Evolutionary conservation across 345 rosid genomes (phyloP), one percentile per base, ranked within the genome.

Genomic region (Carallia pectinifolia): DNA sequence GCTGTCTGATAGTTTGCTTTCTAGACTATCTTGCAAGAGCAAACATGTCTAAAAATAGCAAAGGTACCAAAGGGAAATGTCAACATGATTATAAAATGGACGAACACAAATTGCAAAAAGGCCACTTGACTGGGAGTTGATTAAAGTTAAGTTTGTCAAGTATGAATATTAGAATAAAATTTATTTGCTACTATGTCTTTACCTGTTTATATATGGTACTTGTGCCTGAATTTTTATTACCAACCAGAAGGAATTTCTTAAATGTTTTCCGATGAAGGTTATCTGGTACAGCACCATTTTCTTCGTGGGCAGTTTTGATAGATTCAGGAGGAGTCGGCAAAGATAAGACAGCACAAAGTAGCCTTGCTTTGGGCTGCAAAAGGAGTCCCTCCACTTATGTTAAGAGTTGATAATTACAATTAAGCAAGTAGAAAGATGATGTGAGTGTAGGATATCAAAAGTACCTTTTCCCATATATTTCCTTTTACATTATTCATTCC

Each of bases 191-290:
- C 62, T 40, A 17, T 53, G 17, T 23, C 34, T 74, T 71, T 64
- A 89, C 99, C 86, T 94, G 93, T 80, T 91, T 94, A 80, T 87
- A 90, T 65, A 94, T 75, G 53, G 99, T 87, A 70, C 96, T 82
- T 2, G 93, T 85, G 76, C 99, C 99, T 36, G 96, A 89, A 65
- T 89, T 89, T 71, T 77, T 81, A 55, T 69, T 74, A 72, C 96
- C 97, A 34, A 92, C 83, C 58, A 95, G 86, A 76, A 95, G 91
- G 77, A 90, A 83, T 66, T 79, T 92, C 62, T 53, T 64, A 65
- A 82, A 77, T 66, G 17, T 62, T 71, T 79, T 82, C 58, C 75
- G 80, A 48, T 71, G 82, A 61, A 1, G 19, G 36, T 50, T 58
- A 58, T 62, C 53, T n/a, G 27, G 27, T 70, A 16, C 27, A 10